phyloP scores from a whole-genome alignment of 495 filamentous ascomycete species.

The Lentithecium fluviatile region DNA sequence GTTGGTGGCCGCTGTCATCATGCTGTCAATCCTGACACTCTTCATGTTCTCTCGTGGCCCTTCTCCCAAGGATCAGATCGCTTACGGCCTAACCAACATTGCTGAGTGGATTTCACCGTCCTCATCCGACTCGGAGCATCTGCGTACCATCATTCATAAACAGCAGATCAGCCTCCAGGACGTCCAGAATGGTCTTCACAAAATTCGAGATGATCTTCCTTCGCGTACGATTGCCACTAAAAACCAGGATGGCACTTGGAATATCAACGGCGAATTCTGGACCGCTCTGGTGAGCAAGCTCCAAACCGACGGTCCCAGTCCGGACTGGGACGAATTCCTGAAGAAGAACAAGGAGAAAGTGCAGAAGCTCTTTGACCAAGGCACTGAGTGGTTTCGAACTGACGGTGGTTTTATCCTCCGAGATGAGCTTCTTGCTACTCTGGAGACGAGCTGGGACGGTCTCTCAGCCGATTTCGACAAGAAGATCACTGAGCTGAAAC shows the following conservation, averaged over 20 bases:
- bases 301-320: slow-evolving; percentile 35
- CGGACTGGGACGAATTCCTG: slow-evolving; percentile 24
- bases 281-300: slow-evolving; percentile 47
- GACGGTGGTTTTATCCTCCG: slow-evolving; percentile 31
- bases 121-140: no score
- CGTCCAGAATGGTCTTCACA: slow-evolving; percentile 28
- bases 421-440: slow-evolving; percentile 39
- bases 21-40: no score
- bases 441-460: slow-evolving; percentile 37
- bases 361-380: not conserved
- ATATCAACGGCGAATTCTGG: slow-evolving; percentile 57
- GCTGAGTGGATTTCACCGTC: no score
- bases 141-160: no score
- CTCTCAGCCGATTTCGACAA: slow-evolving; percentile 5
- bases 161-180: not conserved
- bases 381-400: not conserved
- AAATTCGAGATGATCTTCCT: slow-evolving; percentile 44
- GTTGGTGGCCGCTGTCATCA: no score
- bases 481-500: slow-evolving; percentile 1
- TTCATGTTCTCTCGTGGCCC: no score
- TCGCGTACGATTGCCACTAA: slow-evolving; percentile 45
- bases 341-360: slow-evolving; percentile 24
- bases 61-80: no score
- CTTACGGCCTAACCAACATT: no score
- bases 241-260: slow-evolving; percentile 46